Evolutionary conservation across 768 basidiomycete genomes (phyloP), one percentile per base, ranked within the genome.

Genomic region (Tricholomella constricta): DNA sequence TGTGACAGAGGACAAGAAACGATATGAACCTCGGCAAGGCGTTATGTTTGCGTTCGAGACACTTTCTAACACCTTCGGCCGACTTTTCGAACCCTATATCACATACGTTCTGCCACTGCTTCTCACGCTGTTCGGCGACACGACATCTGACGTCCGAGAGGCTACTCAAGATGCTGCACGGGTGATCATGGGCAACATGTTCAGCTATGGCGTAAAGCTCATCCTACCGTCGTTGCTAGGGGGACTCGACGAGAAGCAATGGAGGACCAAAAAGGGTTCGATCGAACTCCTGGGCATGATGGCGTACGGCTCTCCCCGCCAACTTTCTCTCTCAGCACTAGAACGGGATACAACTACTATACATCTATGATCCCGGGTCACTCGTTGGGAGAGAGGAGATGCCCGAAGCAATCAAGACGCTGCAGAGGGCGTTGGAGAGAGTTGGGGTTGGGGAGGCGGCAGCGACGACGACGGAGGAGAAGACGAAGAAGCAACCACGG

Each of bases 221-320:
- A 94, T 99, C 54, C 72, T 98, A 14, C 96, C 97, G 0, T 88
- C 89, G 2, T 69, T 99, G 19, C 78, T 99, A 9, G 86, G 86
- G 34, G 95, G 94, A 20, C 73, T 98, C 46, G 95, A 98, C 60
- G 97, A 98, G 69, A 98, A 96, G 66, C 96, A 98, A 64, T 98
- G 97, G 97, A 81, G 97, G 12, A 92, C 94, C 1, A 98, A 98
- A 75, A 91, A 91, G 69, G 97, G 96, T 2, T 95, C 95, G 6
- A 98, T 98, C 55, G 97, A 99, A 67, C 73, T 98, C 6, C 74
- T 99, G 54, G 97, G 97, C 20, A 91, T 94, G 81, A 98, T 98
- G 95, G 97, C 97, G 1, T 98, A 96, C 70, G 96, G 95, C 67
- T 94, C 97, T 8, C 97, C 96, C 1, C 83, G 86, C 34, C 97